Evolutionary conservation across 768 basidiomycete species (phyloP).

Genomic region (Mycena pura): DNA sequence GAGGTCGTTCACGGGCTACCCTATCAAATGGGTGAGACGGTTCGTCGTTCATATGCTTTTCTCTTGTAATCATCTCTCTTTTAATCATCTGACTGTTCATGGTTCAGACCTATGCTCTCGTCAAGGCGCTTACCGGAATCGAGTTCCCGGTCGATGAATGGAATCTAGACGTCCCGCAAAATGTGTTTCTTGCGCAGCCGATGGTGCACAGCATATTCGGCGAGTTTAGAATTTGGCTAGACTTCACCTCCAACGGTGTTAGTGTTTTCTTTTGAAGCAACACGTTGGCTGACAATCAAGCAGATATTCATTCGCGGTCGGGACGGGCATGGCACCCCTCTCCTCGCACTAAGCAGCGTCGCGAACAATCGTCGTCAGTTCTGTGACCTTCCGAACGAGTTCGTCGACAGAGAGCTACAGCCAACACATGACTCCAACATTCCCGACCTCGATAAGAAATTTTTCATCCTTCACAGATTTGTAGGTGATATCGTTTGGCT

Average conservation of each 20-base stretch:
- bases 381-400: neutral
- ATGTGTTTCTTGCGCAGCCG: no score
- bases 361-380: neutral
- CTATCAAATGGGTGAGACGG: no score
- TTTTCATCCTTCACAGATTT: neutral
- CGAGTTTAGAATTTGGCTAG: neutral
- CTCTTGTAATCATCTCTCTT: no score
- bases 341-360: neutral
- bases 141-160: neutral
- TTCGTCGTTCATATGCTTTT: no score
- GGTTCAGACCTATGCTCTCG: neutral
- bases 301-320: no score
- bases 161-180: neutral
- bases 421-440: neutral
- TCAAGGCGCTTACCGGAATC: neutral
- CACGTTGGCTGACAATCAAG: neutral
- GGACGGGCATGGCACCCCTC: no score
- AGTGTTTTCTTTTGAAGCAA: neutral
- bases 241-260: neutral
- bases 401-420: no score
- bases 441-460: neutral
- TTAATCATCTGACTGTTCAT: no score
- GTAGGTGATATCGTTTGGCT: neutral
- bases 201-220: neutral
- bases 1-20: neutral